These are phyloP conservation scores for Venturia nashicola DNA, from an alignment of 2,329 filamentous ascomycete genomes.

Conservation along the genomic window DNA sequence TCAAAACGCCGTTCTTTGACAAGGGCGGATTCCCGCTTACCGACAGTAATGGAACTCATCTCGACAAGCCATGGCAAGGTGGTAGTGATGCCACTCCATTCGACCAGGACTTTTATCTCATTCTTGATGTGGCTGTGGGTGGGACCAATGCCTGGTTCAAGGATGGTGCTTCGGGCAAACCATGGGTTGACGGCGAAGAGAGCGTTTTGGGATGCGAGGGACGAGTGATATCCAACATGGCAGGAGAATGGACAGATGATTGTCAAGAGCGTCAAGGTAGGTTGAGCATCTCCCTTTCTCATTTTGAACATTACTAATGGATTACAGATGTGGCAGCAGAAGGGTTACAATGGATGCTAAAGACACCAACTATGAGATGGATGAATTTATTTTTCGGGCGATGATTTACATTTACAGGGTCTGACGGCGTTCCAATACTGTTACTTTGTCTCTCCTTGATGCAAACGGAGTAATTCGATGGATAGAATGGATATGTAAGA, in stretches of 20 bases:
- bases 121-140: constrained; percentile 64
- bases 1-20: constrained; percentile 54
- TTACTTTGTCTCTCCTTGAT: neutral
- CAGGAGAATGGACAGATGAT: constrained; percentile 49
- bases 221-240: constrained; percentile 62
- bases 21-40: constrained; percentile 55
- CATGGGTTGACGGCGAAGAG: constrained; percentile 61
- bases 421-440: neutral
- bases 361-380: too few relatives aligned
- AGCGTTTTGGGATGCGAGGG: constrained; percentile 63
- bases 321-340: constrained; percentile 32
- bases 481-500: neutral
- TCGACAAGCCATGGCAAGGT: constrained; percentile 54
- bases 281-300: constrained; percentile 39
- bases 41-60: constrained; percentile 51
- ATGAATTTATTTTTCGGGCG: neutral
- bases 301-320: neutral
- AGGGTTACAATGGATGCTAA: constrained; percentile 35
- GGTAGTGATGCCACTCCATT: constrained; percentile 56
- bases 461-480: neutral
- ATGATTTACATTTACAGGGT: neutral
- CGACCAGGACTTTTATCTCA: constrained; percentile 63
- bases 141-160: constrained; percentile 76
- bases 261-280: constrained; percentile 57
- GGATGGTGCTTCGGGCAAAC: constrained; percentile 59